phyloP scores from a whole-genome alignment of 345 rosid genomes.

The Moricandia arvensis region DNA sequence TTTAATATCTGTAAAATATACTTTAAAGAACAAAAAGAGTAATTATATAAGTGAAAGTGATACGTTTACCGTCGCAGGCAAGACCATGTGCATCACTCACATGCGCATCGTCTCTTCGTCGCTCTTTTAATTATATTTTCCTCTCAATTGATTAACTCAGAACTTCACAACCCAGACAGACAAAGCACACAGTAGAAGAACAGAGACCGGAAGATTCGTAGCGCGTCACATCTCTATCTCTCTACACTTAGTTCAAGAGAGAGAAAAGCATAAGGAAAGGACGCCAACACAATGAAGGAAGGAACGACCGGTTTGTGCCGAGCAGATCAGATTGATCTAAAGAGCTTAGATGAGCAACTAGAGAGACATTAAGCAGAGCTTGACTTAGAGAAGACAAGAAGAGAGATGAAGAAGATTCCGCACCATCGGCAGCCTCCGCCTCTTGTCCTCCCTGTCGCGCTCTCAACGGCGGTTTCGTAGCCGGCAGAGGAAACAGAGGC shows the following conservation, averaged over 20 bases:
- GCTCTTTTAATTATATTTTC: not conserved
- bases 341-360: constrained; percentile 90
- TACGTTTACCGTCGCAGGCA: constrained; percentile 40
- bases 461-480: constrained; percentile 23
- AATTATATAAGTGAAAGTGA: not conserved
- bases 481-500: constrained; percentile 45
- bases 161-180: constrained; percentile 5
- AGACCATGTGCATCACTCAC: constrained; percentile 54
- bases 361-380: constrained; percentile 81
- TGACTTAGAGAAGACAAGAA: constrained; percentile 63
- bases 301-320: constrained; percentile 77
- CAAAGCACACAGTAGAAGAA: not conserved
- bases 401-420: constrained; percentile 40
- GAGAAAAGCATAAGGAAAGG: not conserved
- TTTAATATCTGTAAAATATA: too few relatives aligned
- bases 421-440: constrained; percentile 24
- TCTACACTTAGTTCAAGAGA: not conserved
- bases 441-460: constrained; percentile 15
- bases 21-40: too few relatives aligned
- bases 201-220: not conserved
- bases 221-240: not conserved
- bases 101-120: constrained; percentile 35
- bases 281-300: constrained; percentile 58
- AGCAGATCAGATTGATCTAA: constrained; percentile 98
- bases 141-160: constrained; percentile 24